Evolutionary conservation across 2,329 filamentous ascomycete genomes (phyloP).

Genomic region (Talaromyces sp.): DNA sequence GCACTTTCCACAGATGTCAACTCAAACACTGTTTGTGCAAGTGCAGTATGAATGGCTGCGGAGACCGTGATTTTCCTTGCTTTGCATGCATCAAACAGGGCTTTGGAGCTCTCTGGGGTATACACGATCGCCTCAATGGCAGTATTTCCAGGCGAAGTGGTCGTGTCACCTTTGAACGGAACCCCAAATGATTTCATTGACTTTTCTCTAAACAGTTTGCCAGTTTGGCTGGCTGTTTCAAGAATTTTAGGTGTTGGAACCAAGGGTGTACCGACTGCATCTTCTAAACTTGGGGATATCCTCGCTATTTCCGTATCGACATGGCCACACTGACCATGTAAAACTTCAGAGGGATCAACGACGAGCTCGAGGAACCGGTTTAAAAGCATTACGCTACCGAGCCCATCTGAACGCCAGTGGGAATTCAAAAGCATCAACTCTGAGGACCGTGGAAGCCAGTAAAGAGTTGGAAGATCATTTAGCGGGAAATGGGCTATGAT

Average conservation of each 20-base stretch:
- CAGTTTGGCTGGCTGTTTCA: background rate
- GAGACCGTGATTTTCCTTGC: slow-evolving; percentile 12
- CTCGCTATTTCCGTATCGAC: slow-evolving; percentile 3
- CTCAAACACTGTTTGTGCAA: slow-evolving; percentile 11
- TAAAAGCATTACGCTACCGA: slow-evolving; percentile 13
- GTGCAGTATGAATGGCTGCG: slow-evolving; percentile 12
- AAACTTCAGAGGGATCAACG: background rate
- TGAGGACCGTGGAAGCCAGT: slow-evolving; percentile 11
- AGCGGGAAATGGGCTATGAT: slow-evolving; percentile 5
- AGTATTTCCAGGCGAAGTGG: slow-evolving; percentile 7
- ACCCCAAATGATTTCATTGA: slow-evolving; percentile 8
- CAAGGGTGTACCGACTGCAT: slow-evolving; percentile 10
- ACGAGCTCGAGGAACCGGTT: slow-evolving; percentile 7
- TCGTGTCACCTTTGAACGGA: slow-evolving; percentile 12
- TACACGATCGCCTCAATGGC: slow-evolving; percentile 5
- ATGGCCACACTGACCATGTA: background rate
- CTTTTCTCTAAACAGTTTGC: slow-evolving; percentile 9
- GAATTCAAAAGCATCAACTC: slow-evolving; percentile 12
- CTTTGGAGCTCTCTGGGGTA: slow-evolving; percentile 6
- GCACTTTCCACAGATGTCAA: slow-evolving; percentile 1
- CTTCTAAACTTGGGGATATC: slow-evolving; percentile 14
- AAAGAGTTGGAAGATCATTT: slow-evolving; percentile 10
- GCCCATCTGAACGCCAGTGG: slow-evolving; percentile 15
- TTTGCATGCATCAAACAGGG: slow-evolving; percentile 13
- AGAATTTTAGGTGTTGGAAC: slow-evolving; percentile 6